Conservation (phyloP, 768 basidiomycete species). For the Holtermannia corniformis region DNA sequence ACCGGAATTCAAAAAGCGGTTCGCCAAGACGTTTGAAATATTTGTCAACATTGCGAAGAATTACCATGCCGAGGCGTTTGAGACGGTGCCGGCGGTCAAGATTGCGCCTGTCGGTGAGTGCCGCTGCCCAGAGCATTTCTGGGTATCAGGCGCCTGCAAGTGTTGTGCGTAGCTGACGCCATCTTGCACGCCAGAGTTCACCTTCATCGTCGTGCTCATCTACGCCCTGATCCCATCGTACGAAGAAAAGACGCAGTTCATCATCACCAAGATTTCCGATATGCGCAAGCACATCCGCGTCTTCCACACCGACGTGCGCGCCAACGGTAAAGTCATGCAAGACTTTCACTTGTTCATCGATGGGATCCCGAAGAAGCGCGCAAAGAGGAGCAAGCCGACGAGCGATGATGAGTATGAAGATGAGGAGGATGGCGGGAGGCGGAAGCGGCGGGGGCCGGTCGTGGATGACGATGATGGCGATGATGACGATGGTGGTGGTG, state of each 20-base stretch:
- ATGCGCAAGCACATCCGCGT: conserved; percentile 54
- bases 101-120: conserved; percentile 69
- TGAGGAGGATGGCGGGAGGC: conserved; percentile 19
- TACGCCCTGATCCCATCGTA: conserved; percentile 42
- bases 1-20: conserved; percentile 48
- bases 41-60: conserved; percentile 25
- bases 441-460: conserved; percentile 8
- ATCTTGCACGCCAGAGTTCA: conserved; percentile 50
- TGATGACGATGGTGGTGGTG: no score
- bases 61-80: conserved; percentile 49
- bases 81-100: conserved; percentile 62
- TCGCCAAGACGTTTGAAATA: conserved; percentile 50
- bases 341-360: conserved; percentile 55
- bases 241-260: no score
- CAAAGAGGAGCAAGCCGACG: conserved; percentile 9
- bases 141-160: neutral
- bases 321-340: conserved; percentile 52
- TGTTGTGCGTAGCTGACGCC: conserved; percentile 6
- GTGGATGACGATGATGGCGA: no score
- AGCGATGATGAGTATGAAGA: conserved; percentile 21
- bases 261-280: conserved; percentile 52
- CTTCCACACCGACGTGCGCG: conserved; percentile 56
- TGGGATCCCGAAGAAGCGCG: conserved; percentile 12
- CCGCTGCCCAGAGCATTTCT: neutral
- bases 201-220: conserved; percentile 51